phyloP scores from a whole-genome alignment of 306 rosid genomes.

The Comarum palustre region DNA sequence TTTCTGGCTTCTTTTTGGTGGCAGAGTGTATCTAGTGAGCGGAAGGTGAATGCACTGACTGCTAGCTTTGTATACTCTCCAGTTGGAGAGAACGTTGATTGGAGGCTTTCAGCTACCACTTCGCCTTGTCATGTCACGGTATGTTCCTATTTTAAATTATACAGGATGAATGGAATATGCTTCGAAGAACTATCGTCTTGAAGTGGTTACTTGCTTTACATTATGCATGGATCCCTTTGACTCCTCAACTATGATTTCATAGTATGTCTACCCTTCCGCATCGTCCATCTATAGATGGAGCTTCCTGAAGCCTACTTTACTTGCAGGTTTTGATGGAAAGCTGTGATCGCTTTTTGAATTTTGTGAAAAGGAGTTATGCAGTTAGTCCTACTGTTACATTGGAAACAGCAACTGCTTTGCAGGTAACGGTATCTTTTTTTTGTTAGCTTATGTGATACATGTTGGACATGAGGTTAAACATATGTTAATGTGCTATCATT shows the following conservation, averaged over 20 bases:
- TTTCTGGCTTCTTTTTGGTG: conserved; percentile 17
- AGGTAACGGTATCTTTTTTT: conserved; percentile 50
- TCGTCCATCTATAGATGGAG: not conserved
- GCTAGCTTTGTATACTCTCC: conserved; percentile 90
- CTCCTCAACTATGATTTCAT: not conserved
- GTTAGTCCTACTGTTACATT: conserved; percentile 88
- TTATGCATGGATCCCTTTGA: not conserved
- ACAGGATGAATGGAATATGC: conserved; percentile 11
- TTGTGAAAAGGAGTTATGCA: conserved; percentile 83
- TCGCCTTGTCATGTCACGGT: conserved; percentile 97
- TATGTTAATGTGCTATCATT: conserved; percentile 11
- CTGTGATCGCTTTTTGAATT: conserved; percentile 75
- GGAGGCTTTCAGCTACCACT: conserved; percentile 89
- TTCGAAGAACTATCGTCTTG: conserved; percentile 4
- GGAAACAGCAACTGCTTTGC: conserved; percentile 94
- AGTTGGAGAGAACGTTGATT: conserved; percentile 87
- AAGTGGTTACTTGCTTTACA: not conserved
- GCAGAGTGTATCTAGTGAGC: conserved; percentile 85
- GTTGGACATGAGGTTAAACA: not conserved
- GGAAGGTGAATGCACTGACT: conserved; percentile 82
- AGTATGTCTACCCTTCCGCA: not conserved
- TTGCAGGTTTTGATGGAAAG: conserved; percentile 79
- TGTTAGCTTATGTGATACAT: conserved; percentile 4
- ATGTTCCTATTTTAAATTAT: conserved; percentile 27
- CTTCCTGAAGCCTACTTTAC: conserved; percentile 17